Conservation (phyloP, 1,139 yeast species). For the Hansenula sp. region DNA sequence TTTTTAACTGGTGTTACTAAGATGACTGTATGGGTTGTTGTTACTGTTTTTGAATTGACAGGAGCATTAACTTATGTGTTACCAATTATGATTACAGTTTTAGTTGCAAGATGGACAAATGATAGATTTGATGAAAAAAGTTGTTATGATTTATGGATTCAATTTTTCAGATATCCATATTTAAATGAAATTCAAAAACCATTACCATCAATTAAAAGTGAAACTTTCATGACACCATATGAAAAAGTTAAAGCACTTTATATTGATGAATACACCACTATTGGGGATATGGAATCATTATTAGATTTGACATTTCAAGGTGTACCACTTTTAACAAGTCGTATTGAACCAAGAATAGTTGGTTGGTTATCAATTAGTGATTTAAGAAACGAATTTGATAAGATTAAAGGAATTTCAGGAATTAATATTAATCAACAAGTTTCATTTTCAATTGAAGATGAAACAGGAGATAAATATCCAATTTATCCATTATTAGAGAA, state of each 20-base stretch:
- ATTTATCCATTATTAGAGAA: constrained; percentile 14
- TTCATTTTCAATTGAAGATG: constrained; percentile 10
- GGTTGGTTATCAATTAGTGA: constrained; percentile 39
- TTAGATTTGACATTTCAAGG: constrained; percentile 26
- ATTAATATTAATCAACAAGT: constrained; percentile 12
- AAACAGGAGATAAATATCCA: constrained; percentile 3
- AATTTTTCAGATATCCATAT: constrained; percentile 29
- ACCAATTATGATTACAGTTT: constrained; percentile 69
- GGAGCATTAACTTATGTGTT: constrained; percentile 79
- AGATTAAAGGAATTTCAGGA: constrained; percentile 7
- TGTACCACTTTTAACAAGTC: constrained; percentile 34
- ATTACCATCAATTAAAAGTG: constrained; percentile 15
- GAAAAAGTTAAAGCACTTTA: constrained; percentile 12
- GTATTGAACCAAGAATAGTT: constrained; percentile 24
- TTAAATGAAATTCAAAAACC: constrained; percentile 17
- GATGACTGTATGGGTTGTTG: constrained; percentile 79
- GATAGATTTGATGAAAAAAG: constrained; percentile 32
- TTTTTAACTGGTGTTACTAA: constrained; percentile 84
- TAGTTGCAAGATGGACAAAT: constrained; percentile 43
- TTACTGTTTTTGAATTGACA: constrained; percentile 82
- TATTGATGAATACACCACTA: constrained; percentile 12
- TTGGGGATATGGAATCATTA: constrained; percentile 11
- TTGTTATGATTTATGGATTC: constrained; percentile 41
- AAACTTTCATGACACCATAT: constrained; percentile 11
- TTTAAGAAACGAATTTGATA: constrained; percentile 25